These are phyloP conservation scores for Stylonectria norvegica DNA, from an alignment of 2,329 filamentous ascomycete genomes.

Conservation along the genomic window DNA sequence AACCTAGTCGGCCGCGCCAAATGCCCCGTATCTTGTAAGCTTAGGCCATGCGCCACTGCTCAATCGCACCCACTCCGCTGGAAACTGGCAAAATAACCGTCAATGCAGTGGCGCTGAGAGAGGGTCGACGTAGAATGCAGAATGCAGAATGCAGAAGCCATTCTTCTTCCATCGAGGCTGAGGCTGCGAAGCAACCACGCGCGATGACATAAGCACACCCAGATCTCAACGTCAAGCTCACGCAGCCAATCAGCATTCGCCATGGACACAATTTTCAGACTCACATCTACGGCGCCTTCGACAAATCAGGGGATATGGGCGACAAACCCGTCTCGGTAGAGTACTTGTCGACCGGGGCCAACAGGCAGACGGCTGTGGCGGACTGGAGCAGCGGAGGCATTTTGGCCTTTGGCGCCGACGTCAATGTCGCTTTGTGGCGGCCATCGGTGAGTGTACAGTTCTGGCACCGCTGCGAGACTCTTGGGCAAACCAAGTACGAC, in stretches of 20 bases:
- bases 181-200: too few relatives aligned
- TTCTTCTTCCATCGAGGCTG: too few relatives aligned
- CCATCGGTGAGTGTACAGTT: slow-evolving; percentile 59
- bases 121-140: too few relatives aligned
- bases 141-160: too few relatives aligned
- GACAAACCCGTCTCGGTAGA: slow-evolving; percentile 36
- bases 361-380: slow-evolving; percentile 82
- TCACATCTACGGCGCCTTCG: slow-evolving; percentile 18
- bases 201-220: slow-evolving; percentile 24
- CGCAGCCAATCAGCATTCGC: slow-evolving; percentile 36
- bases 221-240: slow-evolving; percentile 18
- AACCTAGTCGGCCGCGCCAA: too few relatives aligned
- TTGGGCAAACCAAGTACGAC: neutral
- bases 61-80: too few relatives aligned
- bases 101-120: too few relatives aligned
- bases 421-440: slow-evolving; percentile 85
- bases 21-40: too few relatives aligned
- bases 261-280: slow-evolving; percentile 34
- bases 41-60: too few relatives aligned
- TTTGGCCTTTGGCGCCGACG: slow-evolving; percentile 84
- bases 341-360: slow-evolving; percentile 76
- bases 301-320: slow-evolving; percentile 25
- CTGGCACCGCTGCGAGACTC: slow-evolving; percentile 6
- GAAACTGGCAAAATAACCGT: too few relatives aligned
- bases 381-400: slow-evolving; percentile 77